phyloP scores from a whole-genome alignment of 2,329 filamentous ascomycete species.

The Alternaria infectoria region DNA sequence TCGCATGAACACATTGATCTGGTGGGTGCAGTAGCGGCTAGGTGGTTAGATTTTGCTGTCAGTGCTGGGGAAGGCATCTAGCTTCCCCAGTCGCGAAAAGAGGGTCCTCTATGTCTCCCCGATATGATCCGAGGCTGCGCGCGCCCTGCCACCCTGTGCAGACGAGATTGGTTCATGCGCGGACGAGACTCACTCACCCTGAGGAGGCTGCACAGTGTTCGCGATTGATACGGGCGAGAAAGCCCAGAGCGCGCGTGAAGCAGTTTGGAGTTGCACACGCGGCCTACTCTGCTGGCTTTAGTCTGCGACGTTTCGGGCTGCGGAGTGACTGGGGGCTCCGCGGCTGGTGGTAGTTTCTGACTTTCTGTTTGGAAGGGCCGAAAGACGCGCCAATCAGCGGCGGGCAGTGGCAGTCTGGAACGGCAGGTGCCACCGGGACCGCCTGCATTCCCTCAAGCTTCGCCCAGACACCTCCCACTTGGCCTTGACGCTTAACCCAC shows the following conservation, averaged over 20 bases:
- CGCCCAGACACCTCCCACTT: slow-evolving; percentile 33
- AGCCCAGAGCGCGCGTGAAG: not conserved
- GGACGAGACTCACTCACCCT: not conserved
- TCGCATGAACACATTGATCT: not conserved
- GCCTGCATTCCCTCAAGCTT: slow-evolving; percentile 16
- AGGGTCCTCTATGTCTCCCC: not conserved
- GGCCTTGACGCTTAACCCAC: slow-evolving; percentile 30
- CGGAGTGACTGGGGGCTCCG: slow-evolving; percentile 1
- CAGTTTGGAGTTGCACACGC: not conserved
- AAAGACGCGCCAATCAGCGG: not conserved
- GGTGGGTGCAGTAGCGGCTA: not conserved
- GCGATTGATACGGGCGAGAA: not conserved
- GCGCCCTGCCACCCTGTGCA: not conserved
- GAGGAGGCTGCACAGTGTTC: not conserved
- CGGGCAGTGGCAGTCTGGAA: slow-evolving; percentile 6
- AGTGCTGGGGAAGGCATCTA: not conserved
- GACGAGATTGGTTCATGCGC: not conserved
- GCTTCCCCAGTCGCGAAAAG: not conserved
- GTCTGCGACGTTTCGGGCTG: slow-evolving; percentile 9
- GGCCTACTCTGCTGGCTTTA: not conserved
- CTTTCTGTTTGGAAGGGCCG: slow-evolving; percentile 8
- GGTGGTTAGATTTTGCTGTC: not conserved
- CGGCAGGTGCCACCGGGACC: slow-evolving; percentile 19
- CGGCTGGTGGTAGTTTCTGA: not conserved
- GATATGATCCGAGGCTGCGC: not conserved